Conservation (phyloP, 192 early-diverging fungal genomes). For the Entomortierella chlamydospora region DNA sequence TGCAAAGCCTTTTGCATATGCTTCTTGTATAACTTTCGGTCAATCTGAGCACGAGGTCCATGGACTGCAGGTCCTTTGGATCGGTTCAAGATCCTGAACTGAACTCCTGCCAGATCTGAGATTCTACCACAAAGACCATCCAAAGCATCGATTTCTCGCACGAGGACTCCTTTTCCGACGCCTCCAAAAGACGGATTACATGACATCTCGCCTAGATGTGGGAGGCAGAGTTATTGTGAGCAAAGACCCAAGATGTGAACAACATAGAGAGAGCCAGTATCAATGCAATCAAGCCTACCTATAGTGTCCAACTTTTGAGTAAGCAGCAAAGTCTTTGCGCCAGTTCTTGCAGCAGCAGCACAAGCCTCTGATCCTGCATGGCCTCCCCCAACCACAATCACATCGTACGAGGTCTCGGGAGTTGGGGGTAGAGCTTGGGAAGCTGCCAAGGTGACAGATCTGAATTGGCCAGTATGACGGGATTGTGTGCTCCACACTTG, state of each 20-base stretch:
- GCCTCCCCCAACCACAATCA: conserved; percentile 86
- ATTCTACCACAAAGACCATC: conserved; percentile 86
- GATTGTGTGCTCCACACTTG: background rate
- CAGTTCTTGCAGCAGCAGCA: conserved; percentile 79
- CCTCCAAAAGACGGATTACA: conserved; percentile 91
- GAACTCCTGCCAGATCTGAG: conserved; percentile 82
- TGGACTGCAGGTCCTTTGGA: conserved; percentile 88
- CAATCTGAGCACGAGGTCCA: conserved; percentile 85
- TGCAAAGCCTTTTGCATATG: conserved; percentile 74
- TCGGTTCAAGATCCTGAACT: conserved; percentile 84
- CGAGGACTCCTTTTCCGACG: conserved; percentile 84
- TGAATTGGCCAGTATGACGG: conserved; percentile 10
- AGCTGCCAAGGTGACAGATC: conserved; percentile 48
- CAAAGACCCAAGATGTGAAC: background rate
- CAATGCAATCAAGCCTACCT: conserved; percentile 45
- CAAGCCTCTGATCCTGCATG: conserved; percentile 88
- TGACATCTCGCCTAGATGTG: conserved; percentile 78
- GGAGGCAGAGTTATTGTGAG: background rate
- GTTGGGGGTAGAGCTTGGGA: conserved; percentile 38
- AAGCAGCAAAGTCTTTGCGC: conserved; percentile 76
- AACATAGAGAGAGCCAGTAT: background rate
- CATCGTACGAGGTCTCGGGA: conserved; percentile 65
- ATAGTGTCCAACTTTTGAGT: conserved; percentile 83
- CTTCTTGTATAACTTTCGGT: conserved; percentile 81
- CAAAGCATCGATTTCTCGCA: conserved; percentile 84